Conservation (phyloP, 257 asterid species). For the Echites panduratus region DNA sequence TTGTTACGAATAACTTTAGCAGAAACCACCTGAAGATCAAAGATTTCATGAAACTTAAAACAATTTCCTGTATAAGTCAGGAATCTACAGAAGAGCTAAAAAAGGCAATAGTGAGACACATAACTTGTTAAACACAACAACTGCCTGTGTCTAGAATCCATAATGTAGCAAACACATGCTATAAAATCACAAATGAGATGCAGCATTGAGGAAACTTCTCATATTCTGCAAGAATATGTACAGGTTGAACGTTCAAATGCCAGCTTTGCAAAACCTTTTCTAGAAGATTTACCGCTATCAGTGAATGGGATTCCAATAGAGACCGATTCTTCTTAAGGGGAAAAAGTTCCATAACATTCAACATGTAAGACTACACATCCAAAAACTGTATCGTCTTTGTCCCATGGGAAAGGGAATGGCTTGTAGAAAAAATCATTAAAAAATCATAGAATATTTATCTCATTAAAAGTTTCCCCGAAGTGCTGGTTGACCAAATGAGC, state of each 20-base stretch:
- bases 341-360: not conserved
- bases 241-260: not conserved
- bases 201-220: not conserved
- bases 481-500: not conserved
- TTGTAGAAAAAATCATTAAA: not conserved
- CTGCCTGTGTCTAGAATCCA: not conserved
- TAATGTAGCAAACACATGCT: not conserved
- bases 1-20: constrained; percentile 86
- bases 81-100: too few species aligned
- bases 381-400: not conserved
- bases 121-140: not conserved
- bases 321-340: not conserved
- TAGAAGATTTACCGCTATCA: not conserved
- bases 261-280: not conserved
- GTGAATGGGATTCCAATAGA: not conserved
- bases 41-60: not conserved
- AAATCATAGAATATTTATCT: too few species aligned
- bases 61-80: not conserved
- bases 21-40: constrained; percentile 45
- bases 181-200: not conserved
- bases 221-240: not conserved
- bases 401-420: not conserved
- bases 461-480: too few species aligned
- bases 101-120: not conserved
- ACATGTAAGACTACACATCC: not conserved